Evolutionary conservation across 148 eudicot species (phyloP), one percentile per base, ranked within the genome.

Genomic region (Nepenthes mirabilis): DNA sequence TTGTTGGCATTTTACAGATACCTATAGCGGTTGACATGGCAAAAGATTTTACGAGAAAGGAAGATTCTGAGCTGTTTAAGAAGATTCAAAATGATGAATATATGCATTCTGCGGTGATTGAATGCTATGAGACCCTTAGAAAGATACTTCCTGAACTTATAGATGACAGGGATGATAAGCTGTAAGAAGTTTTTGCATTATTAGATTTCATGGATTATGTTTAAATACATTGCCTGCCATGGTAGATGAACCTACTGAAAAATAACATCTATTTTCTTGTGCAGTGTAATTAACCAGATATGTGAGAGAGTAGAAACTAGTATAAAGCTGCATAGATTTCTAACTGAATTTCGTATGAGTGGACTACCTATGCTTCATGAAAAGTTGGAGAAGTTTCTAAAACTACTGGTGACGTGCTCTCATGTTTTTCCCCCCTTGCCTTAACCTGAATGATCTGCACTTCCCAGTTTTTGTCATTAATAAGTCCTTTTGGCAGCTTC

Each of bases 1-100:
- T 65, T 64, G 48, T 40, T 56, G 51, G 57, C 33, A 23, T 55
- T 35, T 36, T 36, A 61, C 67, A 93, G 99, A 93, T 93, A 76
- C 99, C 97, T 8, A 93, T 93, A 68, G 99, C 99, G 66, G 69
- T 93, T 65, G 99, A 93, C 77, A 93, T 93, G 97, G 99, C 99
- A 32, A 93, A 93, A 79, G 99, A 86, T 75, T 86, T 83, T 69
- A 93, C 77, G 76, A 76, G 82, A 63, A 84, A 72, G 70, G 87
- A 86, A 14, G 96, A 86, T 59, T 69, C 75, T 72, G 99, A 89
- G 45, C 73, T 93, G 52, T 82, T 86, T 74, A 82, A 70, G 79
- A 93, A 76, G 86, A 93, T 93, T 37, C 82, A 36, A 57, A 83
- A 70, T 59, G 99, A 93, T 56, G 87, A 84, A 43, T 93, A 86